Evolutionary conservation across 1,284 basidiomycete genomes (phyloP).

Genomic region (Microbotryum saponariae): DNA sequence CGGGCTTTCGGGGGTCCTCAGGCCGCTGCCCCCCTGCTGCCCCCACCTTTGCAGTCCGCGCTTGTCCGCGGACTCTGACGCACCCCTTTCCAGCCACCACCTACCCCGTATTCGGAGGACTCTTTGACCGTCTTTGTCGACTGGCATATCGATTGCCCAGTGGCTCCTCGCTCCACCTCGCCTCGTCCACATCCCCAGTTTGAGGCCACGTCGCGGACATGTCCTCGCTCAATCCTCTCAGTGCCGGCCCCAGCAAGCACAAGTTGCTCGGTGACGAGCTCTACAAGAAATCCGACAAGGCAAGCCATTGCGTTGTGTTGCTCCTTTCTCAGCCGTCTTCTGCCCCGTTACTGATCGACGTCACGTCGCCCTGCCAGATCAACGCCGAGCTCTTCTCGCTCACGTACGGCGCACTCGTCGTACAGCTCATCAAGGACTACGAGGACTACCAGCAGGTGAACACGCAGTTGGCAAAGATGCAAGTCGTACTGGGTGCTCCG

Average conservation of each 20-base stretch:
- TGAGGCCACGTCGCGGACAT: background rate
- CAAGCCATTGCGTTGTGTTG: background rate
- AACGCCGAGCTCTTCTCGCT: constrained; percentile 95
- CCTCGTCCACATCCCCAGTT: too few species aligned
- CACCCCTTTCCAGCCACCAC: too few species aligned
- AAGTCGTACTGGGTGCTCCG: constrained; percentile 27
- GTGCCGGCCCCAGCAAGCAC: constrained; percentile 13
- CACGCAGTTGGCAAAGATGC: constrained; percentile 58
- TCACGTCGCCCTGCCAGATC: constrained; percentile 10
- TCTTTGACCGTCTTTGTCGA: too few species aligned
- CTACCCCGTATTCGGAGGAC: too few species aligned
- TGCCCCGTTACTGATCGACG: background rate
- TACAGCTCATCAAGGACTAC: constrained; percentile 97
- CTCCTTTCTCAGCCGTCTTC: background rate
- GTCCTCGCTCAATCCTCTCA: constrained; percentile 6
- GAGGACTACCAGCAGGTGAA: constrained; percentile 86
- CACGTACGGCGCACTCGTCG: constrained; percentile 94
- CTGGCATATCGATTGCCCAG: too few species aligned
- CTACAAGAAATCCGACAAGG: constrained; percentile 25
- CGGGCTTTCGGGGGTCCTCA: too few species aligned
- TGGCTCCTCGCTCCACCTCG: too few species aligned
- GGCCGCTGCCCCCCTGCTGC: too few species aligned
- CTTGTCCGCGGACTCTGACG: too few species aligned
- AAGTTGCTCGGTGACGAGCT: constrained; percentile 28
- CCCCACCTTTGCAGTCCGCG: too few species aligned